A percentile compares a stretch with the other conserved stretches of the same genome.
Evolutionary conservation across 345 rosid species (phyloP).

Genomic region (Microcos paniculata): DNA sequence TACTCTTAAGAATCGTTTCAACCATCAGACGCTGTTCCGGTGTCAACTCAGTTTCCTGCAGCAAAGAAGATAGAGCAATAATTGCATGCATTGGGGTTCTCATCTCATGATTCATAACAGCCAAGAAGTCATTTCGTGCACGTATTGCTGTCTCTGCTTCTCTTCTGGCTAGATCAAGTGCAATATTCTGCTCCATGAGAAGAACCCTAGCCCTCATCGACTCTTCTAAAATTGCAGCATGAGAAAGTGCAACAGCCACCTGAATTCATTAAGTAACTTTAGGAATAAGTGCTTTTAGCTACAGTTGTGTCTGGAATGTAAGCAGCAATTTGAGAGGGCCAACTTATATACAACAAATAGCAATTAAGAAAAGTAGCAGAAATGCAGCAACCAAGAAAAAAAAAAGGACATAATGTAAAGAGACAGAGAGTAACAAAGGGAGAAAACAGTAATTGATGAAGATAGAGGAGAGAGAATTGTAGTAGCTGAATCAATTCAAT

Average conservation of each 20-base stretch:
- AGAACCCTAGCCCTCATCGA: slow-evolving; percentile 98
- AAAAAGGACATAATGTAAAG: slow-evolving; percentile 1
- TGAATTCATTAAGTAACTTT: slow-evolving; percentile 26
- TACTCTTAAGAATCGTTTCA: slow-evolving; percentile 92
- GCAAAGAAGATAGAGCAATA: slow-evolving; percentile 94
- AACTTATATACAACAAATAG: background rate
- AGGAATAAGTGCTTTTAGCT: slow-evolving; percentile 10
- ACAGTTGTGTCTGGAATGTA: background rate
- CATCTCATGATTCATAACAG: slow-evolving; percentile 99
- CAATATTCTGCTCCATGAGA: slow-evolving; percentile 93
- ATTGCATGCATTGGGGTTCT: slow-evolving; percentile 98
- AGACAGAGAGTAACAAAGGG: background rate
- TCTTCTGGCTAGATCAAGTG: slow-evolving; percentile 86
- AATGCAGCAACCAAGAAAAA: slow-evolving; percentile 4
- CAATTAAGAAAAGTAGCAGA: slow-evolving; percentile 8
- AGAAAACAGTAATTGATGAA: background rate
- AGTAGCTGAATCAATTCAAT: background rate
- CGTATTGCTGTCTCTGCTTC: slow-evolving; percentile 96
- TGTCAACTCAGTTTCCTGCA: slow-evolving; percentile 92
- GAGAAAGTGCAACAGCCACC: slow-evolving; percentile 99
- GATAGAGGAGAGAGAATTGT: background rate
- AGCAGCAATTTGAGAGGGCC: background rate
- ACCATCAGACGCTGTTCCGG: slow-evolving; percentile 96
- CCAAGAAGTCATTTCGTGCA: slow-evolving; percentile 96
- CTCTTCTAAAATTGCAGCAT: slow-evolving; percentile 97